Evolutionary conservation across 2,329 filamentous ascomycete genomes (phyloP), one percentile per base, ranked within the genome.

Genomic region (Phyllachora maydis): DNA sequence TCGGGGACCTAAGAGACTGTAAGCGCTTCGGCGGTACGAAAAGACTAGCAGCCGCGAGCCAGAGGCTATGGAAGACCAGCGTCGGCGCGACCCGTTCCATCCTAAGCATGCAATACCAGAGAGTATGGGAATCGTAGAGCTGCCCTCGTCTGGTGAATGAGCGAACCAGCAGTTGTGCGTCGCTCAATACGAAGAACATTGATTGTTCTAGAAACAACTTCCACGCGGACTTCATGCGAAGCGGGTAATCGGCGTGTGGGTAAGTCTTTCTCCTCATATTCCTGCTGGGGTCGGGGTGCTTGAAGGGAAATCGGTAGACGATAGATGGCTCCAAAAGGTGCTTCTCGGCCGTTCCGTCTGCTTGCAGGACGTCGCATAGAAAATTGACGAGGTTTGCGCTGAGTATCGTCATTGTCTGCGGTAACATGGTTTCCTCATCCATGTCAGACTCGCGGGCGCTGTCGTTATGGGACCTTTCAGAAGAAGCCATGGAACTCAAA

Each of bases 101-200:
- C 26, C 60, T 58, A 26, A 68, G 43, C 54, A 69, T 66, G 35
- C 59, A 64, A 36, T 67, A 70, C 64, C 61, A 73, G 2, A 68
- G 45, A 9, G 57, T 63, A 24, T 65, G 63, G 1, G 65, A 69
- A 38, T 72, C 64, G 26, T 65, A 54, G 1, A 66, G 39, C 21
- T 56, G 51, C 8, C 52, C 55, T 8, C 59, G 47, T 20, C 46
- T 41, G 2, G 56, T 59, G 30, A 76, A 75, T 1, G 68, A 72
- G 18, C 43, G 45, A 14, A 71, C 43, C 6, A 66, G 43, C 4
- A 57, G 49, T 9, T 50, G 49, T 1, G 66, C 62, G 23, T 65
- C 56, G 32, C 64, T 66, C 22, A 76, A 49, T 5, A 70, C 58
- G 32, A 61, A 61, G 38, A 73, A 75, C 5, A 75, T 45, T 23